These are phyloP conservation scores for Lolium multiflorum DNA, from an alignment of 176 grass and related monocot species.

Conservation along the genomic window DNA sequence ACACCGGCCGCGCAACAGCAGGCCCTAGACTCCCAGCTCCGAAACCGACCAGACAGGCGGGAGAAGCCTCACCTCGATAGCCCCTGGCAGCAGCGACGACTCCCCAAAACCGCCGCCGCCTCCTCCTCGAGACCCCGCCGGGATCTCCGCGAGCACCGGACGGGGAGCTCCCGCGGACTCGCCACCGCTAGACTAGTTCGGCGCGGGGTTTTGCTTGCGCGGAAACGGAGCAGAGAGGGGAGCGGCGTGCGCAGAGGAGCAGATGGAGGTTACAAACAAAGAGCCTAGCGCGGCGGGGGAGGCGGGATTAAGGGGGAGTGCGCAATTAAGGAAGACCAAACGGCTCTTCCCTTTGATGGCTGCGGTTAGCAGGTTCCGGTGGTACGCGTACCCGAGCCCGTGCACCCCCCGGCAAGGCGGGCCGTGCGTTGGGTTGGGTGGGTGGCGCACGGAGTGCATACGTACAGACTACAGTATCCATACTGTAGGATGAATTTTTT, in stretches of 20 bases:
- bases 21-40: neutral
- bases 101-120: neutral
- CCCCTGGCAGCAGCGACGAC: neutral
- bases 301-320: conserved; percentile 29
- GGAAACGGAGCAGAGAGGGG: neutral
- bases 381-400: conserved; percentile 22
- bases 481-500: no score
- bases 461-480: neutral
- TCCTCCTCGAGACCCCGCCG: neutral
- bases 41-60: neutral
- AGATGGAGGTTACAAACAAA: neutral
- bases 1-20: no score
- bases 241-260: no score
- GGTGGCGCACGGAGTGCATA: neutral
- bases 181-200: neutral
- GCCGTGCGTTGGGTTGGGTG: neutral
- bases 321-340: conserved; percentile 53
- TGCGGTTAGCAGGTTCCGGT: neutral
- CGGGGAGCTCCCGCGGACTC: neutral
- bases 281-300: conserved; percentile 13
- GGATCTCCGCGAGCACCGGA: neutral
- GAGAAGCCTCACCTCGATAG: conserved; percentile 47
- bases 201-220: conserved; percentile 19
- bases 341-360: conserved; percentile 39
- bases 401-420: neutral